phyloP scores from a whole-genome alignment of 2,329 filamentous ascomycete species.

The Colletotrichum lentis region DNA sequence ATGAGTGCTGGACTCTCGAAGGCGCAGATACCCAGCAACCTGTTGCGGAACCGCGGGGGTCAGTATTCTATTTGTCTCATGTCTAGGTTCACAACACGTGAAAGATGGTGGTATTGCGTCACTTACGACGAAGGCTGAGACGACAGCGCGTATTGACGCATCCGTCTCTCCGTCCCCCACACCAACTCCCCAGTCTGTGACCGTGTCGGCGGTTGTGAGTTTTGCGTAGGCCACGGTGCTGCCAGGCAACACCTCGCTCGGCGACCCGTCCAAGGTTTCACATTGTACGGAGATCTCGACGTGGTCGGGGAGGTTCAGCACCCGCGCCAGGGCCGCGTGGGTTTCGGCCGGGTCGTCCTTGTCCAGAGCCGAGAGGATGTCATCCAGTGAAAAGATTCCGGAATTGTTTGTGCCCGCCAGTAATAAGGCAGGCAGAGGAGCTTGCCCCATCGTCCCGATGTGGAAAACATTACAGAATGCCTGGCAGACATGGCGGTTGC shows the following conservation, averaged over 20 bases:
- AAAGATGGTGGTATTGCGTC: background rate
- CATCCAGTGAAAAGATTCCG: background rate
- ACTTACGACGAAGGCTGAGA: background rate
- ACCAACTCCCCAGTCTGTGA: background rate
- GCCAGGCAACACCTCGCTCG: background rate
- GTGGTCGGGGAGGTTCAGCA: background rate
- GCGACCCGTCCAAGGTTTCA: background rate
- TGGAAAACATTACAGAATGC: background rate
- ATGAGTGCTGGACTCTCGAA: background rate
- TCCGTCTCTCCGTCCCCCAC: background rate
- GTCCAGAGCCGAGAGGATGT: background rate
- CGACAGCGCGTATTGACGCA: background rate
- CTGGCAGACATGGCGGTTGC: background rate
- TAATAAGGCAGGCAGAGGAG: background rate
- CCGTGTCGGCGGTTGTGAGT: background rate
- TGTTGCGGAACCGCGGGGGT: background rate
- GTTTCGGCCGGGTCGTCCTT: background rate
- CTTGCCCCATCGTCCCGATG: background rate
- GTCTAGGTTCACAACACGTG: background rate
- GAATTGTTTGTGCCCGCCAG: background rate
- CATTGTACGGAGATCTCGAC: background rate
- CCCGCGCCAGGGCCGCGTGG: background rate
- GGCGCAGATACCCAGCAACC: background rate
- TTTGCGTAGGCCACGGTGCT: background rate
- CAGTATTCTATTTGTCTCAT: background rate